Evolutionary conservation across 495 filamentous ascomycete genomes (phyloP), one percentile per base, ranked within the genome.

Genomic region (Clohesyomyces aquaticus): DNA sequence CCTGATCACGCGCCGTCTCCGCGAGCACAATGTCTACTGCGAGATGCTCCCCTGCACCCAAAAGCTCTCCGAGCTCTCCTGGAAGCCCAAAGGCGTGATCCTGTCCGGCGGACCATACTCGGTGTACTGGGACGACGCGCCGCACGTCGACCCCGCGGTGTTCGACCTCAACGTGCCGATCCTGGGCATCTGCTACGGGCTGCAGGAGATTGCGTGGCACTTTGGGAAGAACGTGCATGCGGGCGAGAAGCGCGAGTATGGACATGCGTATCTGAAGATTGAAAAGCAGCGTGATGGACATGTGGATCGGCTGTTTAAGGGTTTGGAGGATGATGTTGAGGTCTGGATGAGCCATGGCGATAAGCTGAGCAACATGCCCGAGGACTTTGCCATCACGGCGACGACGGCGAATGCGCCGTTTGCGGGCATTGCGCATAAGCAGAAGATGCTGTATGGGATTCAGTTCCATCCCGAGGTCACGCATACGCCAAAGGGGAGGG

Each of bases 1-100:
- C 69, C 80, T 94, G 16, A 93, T 94, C 71, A 86, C 84, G 1
- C 81, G 91, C 29, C 85, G 90, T 48, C 81, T 95, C 14, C 81
- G 91, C 66, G 85, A 87, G 46, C 81, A 96, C 77, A 88, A 90
- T 80, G 83, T 98, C 74, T 96, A 89, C 80, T 85, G 84, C 42
- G 93, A 98, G 79, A 89, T 97, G 87, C 84, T 96, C 47, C 93
- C 92, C 27, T 97, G 93, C 79, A 97, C 91, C 56, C 85, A 87
- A 58, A 95, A 93, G 80, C 72, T 97, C 12, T 75, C 83, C 4
- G 90, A 95, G 49, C 82, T 98, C 12, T 66, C 78, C 23, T 97
- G 82, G 81, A 90, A 84, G 68, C 93, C 93, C 18, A 91, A 89
- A 74, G 92, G 91, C 70, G 82, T 91, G 64, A 87, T 90, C 47